These are phyloP conservation scores for Solanum megistacrolobum DNA, from an alignment of 257 asterid species.

Conservation along the genomic window DNA sequence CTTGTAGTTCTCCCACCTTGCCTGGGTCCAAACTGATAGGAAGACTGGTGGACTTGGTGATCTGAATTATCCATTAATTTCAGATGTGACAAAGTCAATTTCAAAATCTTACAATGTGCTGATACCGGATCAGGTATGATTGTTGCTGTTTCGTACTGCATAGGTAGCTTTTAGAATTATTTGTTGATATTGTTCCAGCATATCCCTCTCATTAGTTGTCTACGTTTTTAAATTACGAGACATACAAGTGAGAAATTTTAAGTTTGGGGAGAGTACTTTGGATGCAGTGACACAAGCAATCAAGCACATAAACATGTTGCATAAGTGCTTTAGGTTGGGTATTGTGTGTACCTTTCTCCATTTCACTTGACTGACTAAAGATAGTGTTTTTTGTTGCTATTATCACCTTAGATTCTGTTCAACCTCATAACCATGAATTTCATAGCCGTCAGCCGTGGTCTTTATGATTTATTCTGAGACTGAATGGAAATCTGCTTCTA, in stretches of 20 bases:
- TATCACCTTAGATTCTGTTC: neutral
- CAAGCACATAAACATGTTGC: neutral
- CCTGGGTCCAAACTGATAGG: conserved; percentile 97
- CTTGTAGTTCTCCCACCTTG: conserved; percentile 56
- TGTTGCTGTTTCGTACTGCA: neutral
- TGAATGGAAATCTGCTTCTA: neutral
- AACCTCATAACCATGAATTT: neutral
- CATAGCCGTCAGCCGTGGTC: neutral
- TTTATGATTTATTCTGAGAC: neutral
- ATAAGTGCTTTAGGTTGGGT: neutral
- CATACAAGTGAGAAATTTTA: neutral
- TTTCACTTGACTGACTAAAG: neutral
- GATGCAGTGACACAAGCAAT: neutral
- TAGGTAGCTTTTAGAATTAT: neutral
- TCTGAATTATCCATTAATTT: conserved; percentile 69
- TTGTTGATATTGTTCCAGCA: neutral
- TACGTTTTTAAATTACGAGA: neutral
- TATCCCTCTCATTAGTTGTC: neutral
- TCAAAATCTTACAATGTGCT: conserved; percentile 56
- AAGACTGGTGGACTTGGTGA: conserved; percentile 96
- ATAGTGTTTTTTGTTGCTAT: neutral
- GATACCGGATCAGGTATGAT: conserved; percentile 67
- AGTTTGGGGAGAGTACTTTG: neutral
- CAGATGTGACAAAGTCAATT: conserved; percentile 80
- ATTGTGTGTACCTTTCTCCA: neutral